These are phyloP conservation scores for Lagenidium sp. DNA, from an alignment of 352 stramenopile species.

Conservation along the genomic window DNA sequence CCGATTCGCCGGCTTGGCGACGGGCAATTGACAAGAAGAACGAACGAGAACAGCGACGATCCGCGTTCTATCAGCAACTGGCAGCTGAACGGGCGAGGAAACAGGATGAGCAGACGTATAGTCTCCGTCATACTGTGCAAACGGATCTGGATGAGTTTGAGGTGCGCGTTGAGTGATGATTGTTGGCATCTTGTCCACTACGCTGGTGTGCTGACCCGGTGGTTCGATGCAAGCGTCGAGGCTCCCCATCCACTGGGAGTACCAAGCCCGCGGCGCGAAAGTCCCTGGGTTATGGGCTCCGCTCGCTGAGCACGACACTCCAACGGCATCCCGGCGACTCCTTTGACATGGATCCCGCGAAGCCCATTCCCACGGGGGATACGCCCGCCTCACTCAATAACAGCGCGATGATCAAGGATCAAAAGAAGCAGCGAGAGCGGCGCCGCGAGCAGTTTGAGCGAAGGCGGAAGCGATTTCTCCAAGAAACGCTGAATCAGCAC, in stretches of 20 bases:
- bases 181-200: background rate
- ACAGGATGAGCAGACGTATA: conserved; percentile 39
- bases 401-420: conserved; percentile 26
- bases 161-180: conserved; percentile 10
- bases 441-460: conserved; percentile 40
- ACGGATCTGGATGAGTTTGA: conserved; percentile 54
- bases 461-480: conserved; percentile 52
- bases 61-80: conserved; percentile 47
- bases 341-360: conserved; percentile 2
- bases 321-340: conserved; percentile 1
- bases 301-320: conserved; percentile 46
- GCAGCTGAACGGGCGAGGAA: conserved; percentile 26
- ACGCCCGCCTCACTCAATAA: conserved; percentile 1
- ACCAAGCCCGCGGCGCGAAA: conserved; percentile 16
- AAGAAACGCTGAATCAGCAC: conserved; percentile 21
- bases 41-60: conserved; percentile 42
- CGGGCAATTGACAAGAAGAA: conserved; percentile 47
- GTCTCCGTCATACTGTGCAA: conserved; percentile 36
- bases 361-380: conserved; percentile 6
- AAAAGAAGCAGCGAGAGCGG: conserved; percentile 35
- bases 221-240: too few species aligned
- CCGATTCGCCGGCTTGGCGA: conserved; percentile 56
- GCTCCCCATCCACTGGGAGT: background rate
- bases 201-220: conserved; percentile 1
- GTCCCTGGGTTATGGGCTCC: conserved; percentile 55